These are phyloP conservation scores for Blastobotrys attinorum DNA, from an alignment of 805 yeast genomes.

Conservation along the genomic window DNA sequence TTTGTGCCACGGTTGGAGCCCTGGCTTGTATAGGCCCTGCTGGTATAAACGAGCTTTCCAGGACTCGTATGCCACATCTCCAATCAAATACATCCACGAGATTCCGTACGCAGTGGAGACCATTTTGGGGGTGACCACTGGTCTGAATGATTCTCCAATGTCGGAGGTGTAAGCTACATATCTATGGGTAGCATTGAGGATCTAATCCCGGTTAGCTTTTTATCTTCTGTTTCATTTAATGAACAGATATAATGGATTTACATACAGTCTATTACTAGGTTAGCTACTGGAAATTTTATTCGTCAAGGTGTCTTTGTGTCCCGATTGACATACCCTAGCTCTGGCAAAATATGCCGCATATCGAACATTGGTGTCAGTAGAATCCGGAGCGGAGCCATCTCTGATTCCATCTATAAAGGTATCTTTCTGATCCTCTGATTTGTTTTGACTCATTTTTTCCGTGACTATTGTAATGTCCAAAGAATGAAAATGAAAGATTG, in stretches of 20 bases:
- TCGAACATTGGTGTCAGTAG: conserved; percentile 47
- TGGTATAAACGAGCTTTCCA: conserved; percentile 53
- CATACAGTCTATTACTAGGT: background rate
- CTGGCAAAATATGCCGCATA: conserved; percentile 80
- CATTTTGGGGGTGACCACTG: conserved; percentile 63
- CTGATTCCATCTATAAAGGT: background rate
- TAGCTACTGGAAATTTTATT: background rate
- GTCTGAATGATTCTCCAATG: conserved; percentile 80
- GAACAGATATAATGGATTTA: background rate
- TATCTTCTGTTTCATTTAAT: too few species aligned
- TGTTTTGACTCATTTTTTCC: background rate
- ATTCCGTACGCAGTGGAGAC: conserved; percentile 62
- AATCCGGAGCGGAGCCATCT: conserved; percentile 21
- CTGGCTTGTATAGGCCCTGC: conserved; percentile 55
- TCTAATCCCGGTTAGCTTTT: conserved; percentile 21
- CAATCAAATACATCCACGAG: conserved; percentile 67
- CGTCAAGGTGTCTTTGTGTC: too few species aligned
- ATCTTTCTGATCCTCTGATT: background rate
- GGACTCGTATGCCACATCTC: conserved; percentile 65
- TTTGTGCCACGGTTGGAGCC: conserved; percentile 60
- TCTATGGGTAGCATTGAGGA: conserved; percentile 64
- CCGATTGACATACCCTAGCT: conserved; percentile 33
- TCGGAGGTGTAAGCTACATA: conserved; percentile 84
- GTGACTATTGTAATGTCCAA: too few species aligned
- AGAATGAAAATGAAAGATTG: too few species aligned